phyloP scores from a whole-genome alignment of 2,329 filamentous ascomycete species.

The Leptographium radiaticola region DNA sequence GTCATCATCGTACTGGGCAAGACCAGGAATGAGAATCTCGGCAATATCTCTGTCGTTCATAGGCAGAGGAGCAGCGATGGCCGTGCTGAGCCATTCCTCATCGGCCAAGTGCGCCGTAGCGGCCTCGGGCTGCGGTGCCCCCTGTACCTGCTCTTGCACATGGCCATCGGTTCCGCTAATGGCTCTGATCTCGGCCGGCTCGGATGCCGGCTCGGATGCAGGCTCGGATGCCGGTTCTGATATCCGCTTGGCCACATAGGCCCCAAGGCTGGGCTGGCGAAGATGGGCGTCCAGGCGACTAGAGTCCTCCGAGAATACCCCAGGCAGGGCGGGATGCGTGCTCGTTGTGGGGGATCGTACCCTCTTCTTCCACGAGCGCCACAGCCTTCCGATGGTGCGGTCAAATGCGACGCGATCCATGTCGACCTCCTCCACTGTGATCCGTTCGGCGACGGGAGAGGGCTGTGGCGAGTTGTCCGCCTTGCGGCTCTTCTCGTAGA shows the following conservation, averaged over 20 bases:
- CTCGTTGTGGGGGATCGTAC: conserved; percentile 45
- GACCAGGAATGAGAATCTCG: conserved; percentile 68
- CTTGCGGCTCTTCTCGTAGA: conserved; percentile 45
- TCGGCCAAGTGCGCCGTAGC: conserved; percentile 6
- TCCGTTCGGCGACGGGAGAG: conserved; percentile 43
- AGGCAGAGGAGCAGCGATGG: conserved; percentile 56
- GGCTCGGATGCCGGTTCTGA: neutral
- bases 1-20: conserved; percentile 52
- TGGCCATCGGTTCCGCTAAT: neutral
- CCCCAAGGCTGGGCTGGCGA: conserved; percentile 23
- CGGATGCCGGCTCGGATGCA: neutral
- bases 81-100: conserved; percentile 28
- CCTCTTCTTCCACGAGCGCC: conserved; percentile 91
- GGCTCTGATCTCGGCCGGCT: neutral
- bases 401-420: conserved; percentile 90
- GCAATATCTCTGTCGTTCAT: conserved; percentile 54
- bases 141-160: neutral
- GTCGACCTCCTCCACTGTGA: conserved; percentile 80
- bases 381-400: conserved; percentile 73
- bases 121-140: neutral
- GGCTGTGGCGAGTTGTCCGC: conserved; percentile 30
- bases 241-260: neutral
- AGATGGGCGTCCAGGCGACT: conserved; percentile 17
- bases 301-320: conserved; percentile 37
- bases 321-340: conserved; percentile 29